Evolutionary conservation across 2,329 filamentous ascomycete species (phyloP), one percentile per base, ranked within the genome.

Genomic region (Colletotrichum tabaci): DNA sequence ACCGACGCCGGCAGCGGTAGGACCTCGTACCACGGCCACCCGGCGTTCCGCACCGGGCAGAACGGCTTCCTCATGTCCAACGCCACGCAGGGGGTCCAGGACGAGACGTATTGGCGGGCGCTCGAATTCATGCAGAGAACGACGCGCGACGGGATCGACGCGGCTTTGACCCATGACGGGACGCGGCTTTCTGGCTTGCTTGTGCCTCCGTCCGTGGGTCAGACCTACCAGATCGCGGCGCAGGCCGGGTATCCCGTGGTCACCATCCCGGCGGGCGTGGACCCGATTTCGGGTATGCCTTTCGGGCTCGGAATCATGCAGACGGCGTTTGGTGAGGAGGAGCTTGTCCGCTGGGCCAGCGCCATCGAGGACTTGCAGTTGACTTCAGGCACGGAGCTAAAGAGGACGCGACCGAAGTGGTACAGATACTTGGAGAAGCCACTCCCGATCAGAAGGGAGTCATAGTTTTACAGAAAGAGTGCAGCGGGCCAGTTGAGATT

Each of bases 171-270:
- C 4, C 79, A 77, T 58, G 82, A 80, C 23, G 81, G 77, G 4
- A 75, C 66, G 13, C 66, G 80, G 35, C 82, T 94, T 0, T 86
- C 90, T 69, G 92, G 87, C 2, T 83, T 94, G 5, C 84, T 95
- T 2, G 90, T 93, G 0, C 92, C 92, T 7, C 85, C 91, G 0
- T 89, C 92, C 77, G 90, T 92, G 4, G 92, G 87, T 0, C 90
- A 93, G 78, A 88, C 88, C 3, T 89, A 90, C 73, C 89, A 93
- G 80, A 87, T 93, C 71, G 90, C 92, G 0, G 92, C 93, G 0
- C 91, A 94, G 81, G 93, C 93, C 10, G 92, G 92, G 0, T 94
- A 94, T 77, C 92, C 92, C 0, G 86, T 93, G 77, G 84, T 94
- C 67, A 93, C 92, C 0, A 78, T 95, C 2, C 92, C 93, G 0